Percentiles rank a stretch among this genome's conserved stretches.
Conservation (phyloP, 2,329 filamentous ascomycete genomes). For the Aspergillus unguis region DNA sequence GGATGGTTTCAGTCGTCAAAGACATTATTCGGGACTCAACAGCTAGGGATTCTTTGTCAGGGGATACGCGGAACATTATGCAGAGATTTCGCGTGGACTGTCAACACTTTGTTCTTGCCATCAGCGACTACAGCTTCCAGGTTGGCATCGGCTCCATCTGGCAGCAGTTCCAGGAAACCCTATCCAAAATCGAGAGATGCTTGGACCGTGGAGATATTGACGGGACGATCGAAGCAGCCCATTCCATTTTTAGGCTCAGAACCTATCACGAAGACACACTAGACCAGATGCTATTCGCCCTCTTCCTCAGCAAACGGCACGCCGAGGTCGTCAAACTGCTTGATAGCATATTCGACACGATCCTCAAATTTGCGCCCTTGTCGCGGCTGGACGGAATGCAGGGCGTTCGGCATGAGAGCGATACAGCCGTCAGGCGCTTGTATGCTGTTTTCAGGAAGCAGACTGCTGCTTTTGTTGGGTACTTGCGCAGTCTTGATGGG, state of each 20-base stretch:
- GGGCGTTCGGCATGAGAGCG: slow-evolving; percentile 38
- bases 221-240: slow-evolving; percentile 47
- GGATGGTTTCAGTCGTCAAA: slow-evolving; percentile 73
- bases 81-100: slow-evolving; percentile 71
- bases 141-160: slow-evolving; percentile 71
- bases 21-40: slow-evolving; percentile 60
- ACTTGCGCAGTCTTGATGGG: slow-evolving; percentile 67
- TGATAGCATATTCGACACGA: slow-evolving; percentile 69
- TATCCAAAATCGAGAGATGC: slow-evolving; percentile 61
- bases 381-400: slow-evolving; percentile 38
- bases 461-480: slow-evolving; percentile 66
- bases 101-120: slow-evolving; percentile 70
- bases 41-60: slow-evolving; percentile 29
- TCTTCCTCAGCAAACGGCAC: slow-evolving; percentile 73
- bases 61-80: slow-evolving; percentile 40
- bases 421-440: slow-evolving; percentile 48
- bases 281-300: slow-evolving; percentile 69
- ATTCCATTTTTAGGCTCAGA: slow-evolving; percentile 65
- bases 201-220: slow-evolving; percentile 50
- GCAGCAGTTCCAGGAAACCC: slow-evolving; percentile 63
- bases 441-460: slow-evolving; percentile 69
- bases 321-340: slow-evolving; percentile 68
- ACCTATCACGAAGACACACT: slow-evolving; percentile 69
- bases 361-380: slow-evolving; percentile 64
- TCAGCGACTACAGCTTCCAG: slow-evolving; percentile 77